These are phyloP conservation scores for Blastobotrys malaysiensis DNA, from an alignment of 1,139 yeast genomes.

Conservation along the genomic window DNA sequence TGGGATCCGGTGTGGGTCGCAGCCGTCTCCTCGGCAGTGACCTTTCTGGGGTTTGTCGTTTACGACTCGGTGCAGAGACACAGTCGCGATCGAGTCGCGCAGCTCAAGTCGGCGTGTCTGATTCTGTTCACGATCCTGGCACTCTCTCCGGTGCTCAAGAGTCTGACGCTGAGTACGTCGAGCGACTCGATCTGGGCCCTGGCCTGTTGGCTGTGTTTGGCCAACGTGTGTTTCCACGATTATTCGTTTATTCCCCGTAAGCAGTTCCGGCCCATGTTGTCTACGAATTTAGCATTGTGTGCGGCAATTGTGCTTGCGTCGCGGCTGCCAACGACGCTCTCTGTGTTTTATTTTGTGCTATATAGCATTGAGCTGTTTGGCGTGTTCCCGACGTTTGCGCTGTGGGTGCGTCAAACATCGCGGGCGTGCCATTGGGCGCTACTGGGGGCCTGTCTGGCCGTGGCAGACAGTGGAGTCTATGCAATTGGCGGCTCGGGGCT, in stretches of 20 bases:
- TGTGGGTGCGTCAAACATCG: constrained; percentile 42
- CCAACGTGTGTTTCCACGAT: constrained; percentile 64
- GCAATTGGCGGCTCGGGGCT: constrained; percentile 40
- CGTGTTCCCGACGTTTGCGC: constrained; percentile 63
- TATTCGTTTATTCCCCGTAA: constrained; percentile 39
- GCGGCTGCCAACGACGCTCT: constrained; percentile 61
- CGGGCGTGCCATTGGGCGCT: constrained; percentile 22
- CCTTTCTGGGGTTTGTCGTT: constrained; percentile 36
- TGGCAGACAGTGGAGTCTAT: constrained; percentile 31
- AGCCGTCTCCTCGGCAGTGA: constrained; percentile 28
- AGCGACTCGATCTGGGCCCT: constrained; percentile 96
- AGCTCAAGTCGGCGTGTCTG: constrained; percentile 58
- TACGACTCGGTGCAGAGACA: constrained; percentile 27
- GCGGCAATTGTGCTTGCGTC: constrained; percentile 90
- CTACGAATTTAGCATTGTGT: constrained; percentile 78
- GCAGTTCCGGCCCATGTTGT: constrained; percentile 51
- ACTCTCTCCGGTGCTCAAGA: constrained; percentile 82
- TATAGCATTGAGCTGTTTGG: constrained; percentile 70
- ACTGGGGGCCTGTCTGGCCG: constrained; percentile 20
- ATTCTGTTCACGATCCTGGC: constrained; percentile 68
- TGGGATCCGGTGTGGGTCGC: constrained; percentile 34
- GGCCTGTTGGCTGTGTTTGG: constrained; percentile 67
- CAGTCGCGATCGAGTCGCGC: constrained; percentile 18
- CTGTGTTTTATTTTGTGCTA: constrained; percentile 77
- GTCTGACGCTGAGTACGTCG: constrained; percentile 81